A percentile compares a stretch with the other conserved stretches of the same genome.
These are phyloP conservation scores for Ostreobium quekettii DNA, from an alignment of 139 green algal species.

Conservation along the genomic window DNA sequence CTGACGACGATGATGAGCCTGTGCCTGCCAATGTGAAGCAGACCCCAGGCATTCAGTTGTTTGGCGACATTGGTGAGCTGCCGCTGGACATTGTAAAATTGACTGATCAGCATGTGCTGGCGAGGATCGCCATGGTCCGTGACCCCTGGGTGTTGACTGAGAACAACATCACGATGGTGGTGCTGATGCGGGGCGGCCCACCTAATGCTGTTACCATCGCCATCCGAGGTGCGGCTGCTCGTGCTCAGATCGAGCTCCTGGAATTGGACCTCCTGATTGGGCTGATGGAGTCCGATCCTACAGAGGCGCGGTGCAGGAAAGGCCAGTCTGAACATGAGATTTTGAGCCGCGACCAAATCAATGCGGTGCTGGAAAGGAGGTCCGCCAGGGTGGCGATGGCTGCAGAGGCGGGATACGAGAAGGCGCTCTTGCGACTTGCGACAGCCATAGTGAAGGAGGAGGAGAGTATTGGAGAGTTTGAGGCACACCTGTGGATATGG, in stretches of 20 bases:
- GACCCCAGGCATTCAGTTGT: background rate
- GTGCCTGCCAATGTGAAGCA: too few species aligned
- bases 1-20: too few species aligned
- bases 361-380: background rate
- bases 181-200: background rate
- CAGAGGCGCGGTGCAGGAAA: too few species aligned
- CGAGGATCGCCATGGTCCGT: background rate
- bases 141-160: background rate
- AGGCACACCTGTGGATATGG: background rate
- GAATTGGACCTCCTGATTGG: background rate
- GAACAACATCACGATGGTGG: constrained; percentile 1
- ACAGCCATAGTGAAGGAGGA: background rate
- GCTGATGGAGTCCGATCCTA: too few species aligned
- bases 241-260: background rate
- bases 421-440: background rate
- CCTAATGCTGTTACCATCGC: background rate
- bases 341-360: background rate
- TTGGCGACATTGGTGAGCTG: background rate
- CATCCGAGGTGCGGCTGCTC: background rate
- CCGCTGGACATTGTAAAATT: background rate
- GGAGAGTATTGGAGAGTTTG: background rate
- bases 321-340: background rate
- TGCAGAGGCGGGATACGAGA: background rate
- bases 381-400: background rate
- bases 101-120: background rate